Evolutionary conservation across 1,284 basidiomycete genomes (phyloP).

Genomic region (Xerocomus subilludens): DNA sequence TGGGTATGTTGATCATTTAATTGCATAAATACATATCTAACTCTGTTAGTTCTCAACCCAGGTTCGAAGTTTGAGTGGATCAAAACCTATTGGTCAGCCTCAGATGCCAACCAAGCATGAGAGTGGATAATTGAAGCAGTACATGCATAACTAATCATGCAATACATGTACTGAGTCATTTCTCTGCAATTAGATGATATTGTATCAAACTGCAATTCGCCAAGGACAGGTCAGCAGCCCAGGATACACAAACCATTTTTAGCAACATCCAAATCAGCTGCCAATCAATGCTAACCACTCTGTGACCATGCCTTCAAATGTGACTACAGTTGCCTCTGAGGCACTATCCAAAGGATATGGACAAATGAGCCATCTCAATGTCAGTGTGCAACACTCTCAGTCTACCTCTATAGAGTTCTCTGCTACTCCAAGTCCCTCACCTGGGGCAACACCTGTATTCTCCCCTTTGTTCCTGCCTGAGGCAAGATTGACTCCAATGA

Average conservation of each 20-base stretch:
- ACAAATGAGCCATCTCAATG: not conserved
- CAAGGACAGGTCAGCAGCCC: not conserved
- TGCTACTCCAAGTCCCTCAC: not conserved
- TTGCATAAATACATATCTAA: not conserved
- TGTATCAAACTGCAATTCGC: not conserved
- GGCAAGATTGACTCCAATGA: not conserved
- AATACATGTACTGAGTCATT: not conserved
- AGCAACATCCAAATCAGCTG: not conserved
- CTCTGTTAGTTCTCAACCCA: not conserved
- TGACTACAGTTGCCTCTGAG: not conserved
- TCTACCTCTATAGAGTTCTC: too few species aligned
- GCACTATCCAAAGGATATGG: not conserved
- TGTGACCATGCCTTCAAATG: not conserved
- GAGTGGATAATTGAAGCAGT: conserved; percentile 4
- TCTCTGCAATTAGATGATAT: not conserved
- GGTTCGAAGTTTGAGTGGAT: conserved; percentile 1
- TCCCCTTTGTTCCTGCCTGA: not conserved
- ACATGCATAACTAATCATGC: not conserved
- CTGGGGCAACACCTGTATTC: not conserved
- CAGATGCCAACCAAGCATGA: not conserved
- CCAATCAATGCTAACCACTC: not conserved
- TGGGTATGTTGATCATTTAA: not conserved
- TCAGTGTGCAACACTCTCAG: not conserved
- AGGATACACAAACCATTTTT: not conserved
- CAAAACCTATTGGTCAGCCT: not conserved